Evolutionary conservation across 2,329 filamentous ascomycete species (phyloP), one percentile per base, ranked within the genome.

Genomic region (Sporothrix pseudoabietina): DNA sequence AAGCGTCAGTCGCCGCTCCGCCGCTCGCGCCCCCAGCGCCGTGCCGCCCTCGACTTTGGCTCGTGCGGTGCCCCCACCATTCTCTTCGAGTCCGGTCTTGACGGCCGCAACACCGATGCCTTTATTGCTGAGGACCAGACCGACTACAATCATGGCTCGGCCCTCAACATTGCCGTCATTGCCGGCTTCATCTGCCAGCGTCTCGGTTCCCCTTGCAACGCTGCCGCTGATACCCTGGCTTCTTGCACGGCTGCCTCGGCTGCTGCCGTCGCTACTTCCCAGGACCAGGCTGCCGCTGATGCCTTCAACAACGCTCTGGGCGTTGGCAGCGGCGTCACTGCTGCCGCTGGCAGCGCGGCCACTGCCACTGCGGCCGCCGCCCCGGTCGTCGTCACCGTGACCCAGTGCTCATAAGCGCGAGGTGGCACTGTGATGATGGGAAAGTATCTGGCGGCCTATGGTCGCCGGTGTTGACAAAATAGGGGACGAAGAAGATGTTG

Each of bases 171-270:
- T 77, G 80, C 78, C 57, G 80, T 86, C 77, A 84, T 86, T 75
- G 81, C 84, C 14, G 78, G 80, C 61, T 86, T 87, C 78, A 85
- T 86, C 79, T 86, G 84, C 79, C 78, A 80, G 71, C 83, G 83
- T 73, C 78, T 85, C 16, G 75, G 76, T 35, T 80, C 75, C 63
- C 74, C 78, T 14, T 83, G 81, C 75, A 79, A 80, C 32, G 81
- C 81, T 1, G 71, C 77, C 4, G 77, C 77, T n/a, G 78, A 76
- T 41, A 77, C 75, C n/a, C 74, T 77, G 74, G 74, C 76, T 5
- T 76, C 75, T 14, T 80, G 78, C 73, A 77, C 78, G 7, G 77
- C 75, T 71, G 78, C 77, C 14, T 77, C 76, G 16, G 74, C 77
- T 1, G 78, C 79, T 5, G 79, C 79, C 8, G 76, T 78, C 0